phyloP scores from a whole-genome alignment of 2,329 filamentous ascomycete species.

The Neopestalotiopsis sp. region DNA sequence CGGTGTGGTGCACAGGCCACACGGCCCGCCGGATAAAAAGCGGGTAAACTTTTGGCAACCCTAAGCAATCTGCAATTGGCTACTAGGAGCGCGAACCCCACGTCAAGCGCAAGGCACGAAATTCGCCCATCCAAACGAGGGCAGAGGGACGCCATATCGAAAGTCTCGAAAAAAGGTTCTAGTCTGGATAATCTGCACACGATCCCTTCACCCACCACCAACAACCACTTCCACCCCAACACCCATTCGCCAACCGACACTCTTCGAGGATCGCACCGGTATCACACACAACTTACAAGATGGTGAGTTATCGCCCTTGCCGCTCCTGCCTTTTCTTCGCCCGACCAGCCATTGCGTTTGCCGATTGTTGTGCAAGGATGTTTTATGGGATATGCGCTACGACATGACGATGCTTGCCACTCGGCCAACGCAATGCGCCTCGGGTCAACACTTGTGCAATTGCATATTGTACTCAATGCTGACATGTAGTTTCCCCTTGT shows the following conservation, averaged over 20 bases:
- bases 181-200: constrained; percentile 25
- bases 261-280: constrained; percentile 74
- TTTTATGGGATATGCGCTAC: neutral
- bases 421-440: neutral
- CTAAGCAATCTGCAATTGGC: constrained; percentile 21
- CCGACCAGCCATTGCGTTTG: neutral
- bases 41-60: constrained; percentile 20
- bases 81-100: constrained; percentile 13
- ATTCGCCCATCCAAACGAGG: constrained; percentile 12
- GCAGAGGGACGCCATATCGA: neutral
- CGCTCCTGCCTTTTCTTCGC: neutral
- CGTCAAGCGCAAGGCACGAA: constrained; percentile 16
- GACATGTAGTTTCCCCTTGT: constrained; percentile 22
- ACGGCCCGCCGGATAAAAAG: constrained; percentile 13
- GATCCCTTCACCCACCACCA: constrained; percentile 28
- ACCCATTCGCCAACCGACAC: constrained; percentile 38
- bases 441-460: constrained; percentile 18
- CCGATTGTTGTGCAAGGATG: neutral
- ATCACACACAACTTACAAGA: constrained; percentile 58
- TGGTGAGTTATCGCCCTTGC: constrained; percentile 53
- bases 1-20: constrained; percentile 17
- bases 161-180: constrained; percentile 17
- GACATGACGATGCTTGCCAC: neutral
- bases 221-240: constrained; percentile 20
- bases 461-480: constrained; percentile 24